Conservation (phyloP, 495 filamentous ascomycete genomes). For the Trichocladium antarcticum region DNA sequence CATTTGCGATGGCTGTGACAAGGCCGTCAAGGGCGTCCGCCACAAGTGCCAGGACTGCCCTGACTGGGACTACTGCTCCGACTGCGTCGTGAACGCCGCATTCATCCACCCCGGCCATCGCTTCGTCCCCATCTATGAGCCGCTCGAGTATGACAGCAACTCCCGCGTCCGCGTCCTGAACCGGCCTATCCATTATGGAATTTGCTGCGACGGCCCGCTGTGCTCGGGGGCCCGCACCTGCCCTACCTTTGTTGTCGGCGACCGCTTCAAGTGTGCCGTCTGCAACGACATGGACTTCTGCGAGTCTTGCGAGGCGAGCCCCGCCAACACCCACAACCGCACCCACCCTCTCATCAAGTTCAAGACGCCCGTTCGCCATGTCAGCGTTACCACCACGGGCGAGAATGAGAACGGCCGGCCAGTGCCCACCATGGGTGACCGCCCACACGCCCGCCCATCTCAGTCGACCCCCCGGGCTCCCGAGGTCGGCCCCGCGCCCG, state of each 20-base stretch:
- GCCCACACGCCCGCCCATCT: constrained; percentile 15
- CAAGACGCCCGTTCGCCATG: constrained; percentile 83
- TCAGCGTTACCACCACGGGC: constrained; percentile 73
- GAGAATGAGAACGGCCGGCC: constrained; percentile 55
- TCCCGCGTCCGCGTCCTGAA: constrained; percentile 26
- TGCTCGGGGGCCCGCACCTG: constrained; percentile 50
- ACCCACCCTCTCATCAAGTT: constrained; percentile 96
- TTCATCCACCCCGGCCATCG: constrained; percentile 73
- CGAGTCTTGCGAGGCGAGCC: constrained; percentile 81
- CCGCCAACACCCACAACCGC: constrained; percentile 73
- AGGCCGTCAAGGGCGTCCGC: constrained; percentile 76
- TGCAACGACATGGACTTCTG: constrained; percentile 97
- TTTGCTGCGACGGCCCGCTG: constrained; percentile 91
- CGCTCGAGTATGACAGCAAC: constrained; percentile 44
- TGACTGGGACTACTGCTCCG: constrained; percentile 93
- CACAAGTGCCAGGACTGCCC: constrained; percentile 97
- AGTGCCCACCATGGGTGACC: constrained; percentile 60
- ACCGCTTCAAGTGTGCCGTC: constrained; percentile 94
- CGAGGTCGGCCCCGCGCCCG: constrained; percentile 40
- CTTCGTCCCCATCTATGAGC: constrained; percentile 79
- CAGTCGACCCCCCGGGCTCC: constrained; percentile 37
- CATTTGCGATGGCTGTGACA: constrained; percentile 91
- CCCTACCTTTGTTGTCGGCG: constrained; percentile 64
- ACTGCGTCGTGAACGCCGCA: constrained; percentile 54
- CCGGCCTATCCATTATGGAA: constrained; percentile 58